Evolutionary conservation across 768 basidiomycete genomes (phyloP), one percentile per base, ranked within the genome.

Genomic region (Pleurotus eryngii): DNA sequence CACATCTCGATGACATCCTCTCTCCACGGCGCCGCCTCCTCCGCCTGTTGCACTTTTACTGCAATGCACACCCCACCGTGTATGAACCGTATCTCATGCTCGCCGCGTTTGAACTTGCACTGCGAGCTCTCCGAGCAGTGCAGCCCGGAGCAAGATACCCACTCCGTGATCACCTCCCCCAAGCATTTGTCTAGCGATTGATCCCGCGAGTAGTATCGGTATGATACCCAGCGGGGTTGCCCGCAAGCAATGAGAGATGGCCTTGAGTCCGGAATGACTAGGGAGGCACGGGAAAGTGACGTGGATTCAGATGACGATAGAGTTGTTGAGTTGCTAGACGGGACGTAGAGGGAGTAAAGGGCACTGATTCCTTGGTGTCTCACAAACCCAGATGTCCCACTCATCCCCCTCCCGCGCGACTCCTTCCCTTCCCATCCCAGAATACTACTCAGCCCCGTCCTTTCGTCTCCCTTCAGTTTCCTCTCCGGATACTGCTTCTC

Each of bases 381-480:
- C 17, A 82, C 69, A 57, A 89, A 88, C 11, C 83, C 84, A 2
- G 60, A 43, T 3, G 74, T 69, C 7, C 82, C 84, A 5, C 68
- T 65, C 80, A 87, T 79, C 4, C 76, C 78, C 14, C 65, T 70
- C 5, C 73, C 79, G 46, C 67, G 58, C 8, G 73, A 64, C 39
- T 77, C 75, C 60, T 68, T 68, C 39, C 76, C 74, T 40, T 82
- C 80, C 86, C 87, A 90, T 1, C 87, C 87, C 0, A 86, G 71
- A 3, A 88, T 61, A 59, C 79, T 81, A 20, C 61, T 61, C 24
- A 89, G 65, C 20, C 78, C 85, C 0, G 74, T 74, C 49, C 74
- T 75, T 67, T 89, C 87, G 60, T 86, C 83, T 7, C 82, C 86
- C 22, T 72, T 76, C 17, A 87, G 66, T 39, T 73, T 66, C 0